Evolutionary conservation across 1,284 basidiomycete genomes (phyloP), one percentile per base, ranked within the genome.

Genomic region (Sanguinoderma infundibulare): DNA sequence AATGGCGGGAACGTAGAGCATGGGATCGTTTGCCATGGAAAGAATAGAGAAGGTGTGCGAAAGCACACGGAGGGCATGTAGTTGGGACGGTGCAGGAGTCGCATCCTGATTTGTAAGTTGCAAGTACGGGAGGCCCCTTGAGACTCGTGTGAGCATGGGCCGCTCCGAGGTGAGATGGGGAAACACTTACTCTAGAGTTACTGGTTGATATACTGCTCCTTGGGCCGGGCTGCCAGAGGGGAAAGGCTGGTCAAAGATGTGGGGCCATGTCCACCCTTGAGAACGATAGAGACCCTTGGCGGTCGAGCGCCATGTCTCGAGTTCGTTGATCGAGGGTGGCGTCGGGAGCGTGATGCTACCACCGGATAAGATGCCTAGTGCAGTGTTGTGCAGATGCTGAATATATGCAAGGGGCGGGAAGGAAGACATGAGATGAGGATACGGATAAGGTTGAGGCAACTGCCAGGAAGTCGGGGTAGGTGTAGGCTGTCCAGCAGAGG

Each of bases 31-130:
- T 0, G 72, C 67, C 44, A 73, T 65, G 52, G 77, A 77, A 20
- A 86, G 74, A 39, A 87, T 72, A 8, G 86, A 79, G 70, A 92
- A 91, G 15, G 92, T 92, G 71, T 84, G 81, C 9, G 86, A 83
- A n/a, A 94, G 81, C 17, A 92, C 81, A 59, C 83, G 81, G 53
- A 93, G 75, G 2, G 91, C 89, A 68, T 91, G 90, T 9, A 77
- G 63, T 71, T 94, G 91, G 34, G 81, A 70, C 15, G 82, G 74
- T 17, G 86, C 88, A 2, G 91, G 90, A 53, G 73, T 75, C 17
- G 75, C 82, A 42, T 76, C 73, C 22, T 83, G 78, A 32, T 81
- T 81, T 14, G 70, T 66, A 28, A 91, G 80, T 36, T 79, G 79
- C 17, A 93, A 79, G 71, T 86, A 93, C 1, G 81, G 74, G 53